These are phyloP conservation scores for Salvia hispanica DNA, from an alignment of 257 asterid genomes.

Conservation along the genomic window DNA sequence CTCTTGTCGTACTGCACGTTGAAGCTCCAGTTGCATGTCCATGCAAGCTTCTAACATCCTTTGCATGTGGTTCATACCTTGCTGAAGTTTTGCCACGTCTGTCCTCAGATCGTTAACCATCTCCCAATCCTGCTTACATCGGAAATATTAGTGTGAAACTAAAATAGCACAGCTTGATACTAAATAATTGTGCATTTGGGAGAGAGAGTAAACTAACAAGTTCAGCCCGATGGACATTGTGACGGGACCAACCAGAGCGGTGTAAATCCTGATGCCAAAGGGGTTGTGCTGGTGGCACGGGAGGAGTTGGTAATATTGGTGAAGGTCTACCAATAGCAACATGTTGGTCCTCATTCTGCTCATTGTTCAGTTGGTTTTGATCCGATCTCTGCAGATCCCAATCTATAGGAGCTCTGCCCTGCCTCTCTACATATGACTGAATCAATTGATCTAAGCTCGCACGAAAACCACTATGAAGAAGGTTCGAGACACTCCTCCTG, in stretches of 20 bases:
- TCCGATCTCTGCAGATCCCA: slow-evolving; percentile 84
- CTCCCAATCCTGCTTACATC: slow-evolving; percentile 72
- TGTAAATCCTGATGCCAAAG: slow-evolving; percentile 81
- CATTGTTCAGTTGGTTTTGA: slow-evolving; percentile 53
- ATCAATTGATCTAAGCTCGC: slow-evolving; percentile 89
- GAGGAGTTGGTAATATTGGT: slow-evolving; percentile 68
- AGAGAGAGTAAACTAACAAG: slow-evolving; percentile 45
- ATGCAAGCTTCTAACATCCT: slow-evolving; percentile 97
- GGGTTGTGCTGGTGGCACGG: slow-evolving; percentile 79
- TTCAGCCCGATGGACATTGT: slow-evolving; percentile 69
- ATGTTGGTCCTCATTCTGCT: slow-evolving; percentile 55
- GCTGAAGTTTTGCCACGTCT: slow-evolving; percentile 84
- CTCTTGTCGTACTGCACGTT: slow-evolving; percentile 92
- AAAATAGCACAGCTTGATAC: background rate
- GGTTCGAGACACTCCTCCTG: slow-evolving; percentile 98
- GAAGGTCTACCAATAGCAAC: slow-evolving; percentile 59
- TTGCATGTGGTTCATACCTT: slow-evolving; percentile 97
- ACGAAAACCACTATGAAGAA: slow-evolving; percentile 93
- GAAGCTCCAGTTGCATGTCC: slow-evolving; percentile 99
- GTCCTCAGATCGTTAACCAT: slow-evolving; percentile 74
- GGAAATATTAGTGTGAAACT: slow-evolving; percentile 5
- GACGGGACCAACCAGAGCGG: slow-evolving; percentile 80
- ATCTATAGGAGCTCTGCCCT: slow-evolving; percentile 67
- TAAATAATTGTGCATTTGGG: slow-evolving; percentile 10
- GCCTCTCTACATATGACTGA: slow-evolving; percentile 84